Evolutionary conservation across 352 stramenopile species (phyloP).

Genomic region (Lagenidium sp.): DNA sequence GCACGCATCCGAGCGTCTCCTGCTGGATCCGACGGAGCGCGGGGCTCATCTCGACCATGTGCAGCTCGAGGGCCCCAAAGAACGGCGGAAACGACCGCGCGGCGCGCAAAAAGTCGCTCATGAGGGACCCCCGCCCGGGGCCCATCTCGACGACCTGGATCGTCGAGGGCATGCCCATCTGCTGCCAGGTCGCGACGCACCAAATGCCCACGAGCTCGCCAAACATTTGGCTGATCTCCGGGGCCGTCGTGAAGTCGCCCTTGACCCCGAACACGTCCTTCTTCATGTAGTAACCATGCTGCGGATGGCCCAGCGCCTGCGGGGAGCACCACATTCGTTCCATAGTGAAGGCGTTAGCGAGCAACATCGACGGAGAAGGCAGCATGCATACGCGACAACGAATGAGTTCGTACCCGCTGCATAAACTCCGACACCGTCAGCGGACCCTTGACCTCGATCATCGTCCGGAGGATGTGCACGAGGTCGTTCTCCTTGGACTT

Average conservation of each 20-base stretch:
- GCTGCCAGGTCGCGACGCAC: slow-evolving; percentile 89
- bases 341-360: not conserved
- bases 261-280: slow-evolving; percentile 86
- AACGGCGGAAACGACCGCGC: slow-evolving; percentile 85
- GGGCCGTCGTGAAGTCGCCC: slow-evolving; percentile 91
- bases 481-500: slow-evolving; percentile 69
- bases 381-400: no score
- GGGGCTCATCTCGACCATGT: slow-evolving; percentile 90
- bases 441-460: slow-evolving; percentile 90
- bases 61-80: slow-evolving; percentile 75
- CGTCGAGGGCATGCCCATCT: slow-evolving; percentile 62
- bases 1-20: slow-evolving; percentile 53
- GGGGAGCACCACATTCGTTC: not conserved
- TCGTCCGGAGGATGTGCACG: slow-evolving; percentile 72
- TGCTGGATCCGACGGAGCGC: slow-evolving; percentile 88
- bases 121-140: slow-evolving; percentile 90
- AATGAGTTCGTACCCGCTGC: slow-evolving; percentile 56
- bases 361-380: no score
- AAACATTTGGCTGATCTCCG: slow-evolving; percentile 93
- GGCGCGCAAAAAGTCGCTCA: slow-evolving; percentile 90
- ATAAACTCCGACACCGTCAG: slow-evolving; percentile 95
- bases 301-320: slow-evolving; percentile 85
- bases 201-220: slow-evolving; percentile 89
- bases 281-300: slow-evolving; percentile 96
- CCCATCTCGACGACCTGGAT: slow-evolving; percentile 89